Base-by-base conservation (phyloP, 371 early-diverging fungal species). In the Capillidium heterosporum region DNA sequence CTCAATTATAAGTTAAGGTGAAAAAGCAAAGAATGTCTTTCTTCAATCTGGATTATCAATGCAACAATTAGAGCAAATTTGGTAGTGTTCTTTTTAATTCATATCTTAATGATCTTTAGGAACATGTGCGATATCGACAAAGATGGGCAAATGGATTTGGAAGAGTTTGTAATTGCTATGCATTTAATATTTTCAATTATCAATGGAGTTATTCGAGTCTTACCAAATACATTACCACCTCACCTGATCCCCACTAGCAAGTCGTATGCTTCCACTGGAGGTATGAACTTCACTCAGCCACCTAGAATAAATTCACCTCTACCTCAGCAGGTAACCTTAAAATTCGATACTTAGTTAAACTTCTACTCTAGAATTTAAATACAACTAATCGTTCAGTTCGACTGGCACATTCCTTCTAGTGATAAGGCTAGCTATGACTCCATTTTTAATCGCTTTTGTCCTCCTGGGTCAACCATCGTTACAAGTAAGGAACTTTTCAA, bases 371-470 rank as follows among this genome's bases (percentile, higher is more conserved):
- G 10, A 27, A 26, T 29, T 31, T 32, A 50, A 13, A 29, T 31
- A 50, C 15, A 26, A n/a, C 40, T n/a, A 40, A 40, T 10, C n/a
- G 10, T n/a, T n/a, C 40, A 7, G 4, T 26, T 50, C 31, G 55
- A 54, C n/a, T 54, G 55, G 55, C 55, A 54, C 26, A 41, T 54
- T 27, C n/a, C n/a, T 42, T 54, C 55, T 8, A 50, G 51, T 24
- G 51, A 50, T 50, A 50, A 50, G 31, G 32, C 31, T 19, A 50
- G 19, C 32, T 50, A 50, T 50, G 51, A 50, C 17, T 27, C 11
- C 31, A 11, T 50, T 7, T 50, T 50, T 24, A 26, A 50, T 24
- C 24, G 51, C 7, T 50, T 50, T 32, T 21, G 15, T 10, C 27
- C 17, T 29, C 24, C 24, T 15, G 47, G 47, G 19, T 8, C 10